Evolutionary conservation across 139 green algal genomes (phyloP), one percentile per base, ranked within the genome.

Genomic region (Deuterostichococcus epilithicus): DNA sequence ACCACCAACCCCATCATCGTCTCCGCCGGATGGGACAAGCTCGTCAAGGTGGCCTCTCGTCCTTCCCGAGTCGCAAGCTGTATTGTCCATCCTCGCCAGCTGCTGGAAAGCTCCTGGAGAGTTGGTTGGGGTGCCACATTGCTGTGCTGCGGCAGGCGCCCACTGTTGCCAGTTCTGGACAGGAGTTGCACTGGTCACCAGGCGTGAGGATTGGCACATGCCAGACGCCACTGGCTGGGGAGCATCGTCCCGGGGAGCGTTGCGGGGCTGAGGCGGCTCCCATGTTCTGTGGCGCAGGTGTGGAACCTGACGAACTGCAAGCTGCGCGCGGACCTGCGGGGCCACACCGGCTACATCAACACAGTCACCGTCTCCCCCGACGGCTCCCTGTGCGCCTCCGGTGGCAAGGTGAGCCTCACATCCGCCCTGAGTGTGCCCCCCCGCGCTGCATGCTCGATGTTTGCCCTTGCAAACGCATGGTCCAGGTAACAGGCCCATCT

Each of bases 301-400:
- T 99, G 96, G 94, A 96, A 95, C 89, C 88, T 99, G 81, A 96
- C 89, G 80, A 97, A 97, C 91, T 99, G 95, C 91, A 99, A 99
- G 91, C 92, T 99, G 52, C 91, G 95, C 82, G 93, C 89, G 84
- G 97, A 97, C 92, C 92, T 99, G 72, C 81, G 90, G 10, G 96
- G 96, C 75, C 96, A 99, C 91, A 92, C 84, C 52, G 95, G 95
- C 77, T 97, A 97, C 86, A 90, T 98, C 81, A 97, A 97, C 91
- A 96, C 92, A 69, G 94, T 99, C 45, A 99, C 96, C 45, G 94
- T 99, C 25, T 99, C 96, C 68, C 96, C 96, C 68, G 96, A 99
- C 78, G 96, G 96, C 80, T 99, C 96, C 35, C 91, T 99, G 80
- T 99, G 96, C 86, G 96, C 96, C 32, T 98, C 94, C 5, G 94